A percentile compares a stretch with the other conserved stretches of the same genome.
Conservation (phyloP, 1,284 basidiomycete species). For the Lignosus rhinocerotis region DNA sequence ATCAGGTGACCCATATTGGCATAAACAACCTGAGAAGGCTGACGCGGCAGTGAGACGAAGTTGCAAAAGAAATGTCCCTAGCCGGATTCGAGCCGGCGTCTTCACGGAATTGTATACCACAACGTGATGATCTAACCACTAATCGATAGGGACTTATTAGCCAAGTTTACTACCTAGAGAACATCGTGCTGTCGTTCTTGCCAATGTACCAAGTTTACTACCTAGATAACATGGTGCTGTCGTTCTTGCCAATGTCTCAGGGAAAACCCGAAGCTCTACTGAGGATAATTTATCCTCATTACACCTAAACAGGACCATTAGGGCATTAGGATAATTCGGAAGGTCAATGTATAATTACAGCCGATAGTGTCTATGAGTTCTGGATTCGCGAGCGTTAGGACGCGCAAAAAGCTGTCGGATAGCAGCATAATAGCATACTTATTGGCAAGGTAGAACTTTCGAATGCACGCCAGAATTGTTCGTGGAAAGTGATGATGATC, state of each 20-base stretch:
- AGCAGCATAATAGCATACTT: not conserved
- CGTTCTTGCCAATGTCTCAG: too few relatives aligned
- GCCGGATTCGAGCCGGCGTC: slow-evolving; percentile 28
- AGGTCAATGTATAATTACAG: not conserved
- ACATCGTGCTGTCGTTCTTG: too few relatives aligned
- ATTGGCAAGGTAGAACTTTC: not conserved
- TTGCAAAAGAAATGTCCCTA: slow-evolving; percentile 17
- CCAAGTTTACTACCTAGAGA: too few relatives aligned
- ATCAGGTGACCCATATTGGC: too few relatives aligned
- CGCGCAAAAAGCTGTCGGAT: not conserved
- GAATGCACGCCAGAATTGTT: not conserved
- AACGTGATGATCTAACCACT: slow-evolving; percentile 30
- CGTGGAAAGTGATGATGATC: not conserved
- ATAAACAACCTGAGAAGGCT: not conserved
- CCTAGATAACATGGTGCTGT: too few relatives aligned
- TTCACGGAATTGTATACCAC: slow-evolving; percentile 27
- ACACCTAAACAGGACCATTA: not conserved
- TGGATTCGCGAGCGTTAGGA: not conserved
- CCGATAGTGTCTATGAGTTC: not conserved
- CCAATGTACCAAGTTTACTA: too few relatives aligned
- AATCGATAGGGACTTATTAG: slow-evolving; percentile 29
- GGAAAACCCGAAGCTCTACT: not conserved
- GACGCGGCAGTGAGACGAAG: not conserved
- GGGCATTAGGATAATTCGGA: not conserved
- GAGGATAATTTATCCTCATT: not conserved